Evolutionary conservation across 495 filamentous ascomycete genomes (phyloP), one percentile per base, ranked within the genome.

Genomic region (Monascus purpureus): DNA sequence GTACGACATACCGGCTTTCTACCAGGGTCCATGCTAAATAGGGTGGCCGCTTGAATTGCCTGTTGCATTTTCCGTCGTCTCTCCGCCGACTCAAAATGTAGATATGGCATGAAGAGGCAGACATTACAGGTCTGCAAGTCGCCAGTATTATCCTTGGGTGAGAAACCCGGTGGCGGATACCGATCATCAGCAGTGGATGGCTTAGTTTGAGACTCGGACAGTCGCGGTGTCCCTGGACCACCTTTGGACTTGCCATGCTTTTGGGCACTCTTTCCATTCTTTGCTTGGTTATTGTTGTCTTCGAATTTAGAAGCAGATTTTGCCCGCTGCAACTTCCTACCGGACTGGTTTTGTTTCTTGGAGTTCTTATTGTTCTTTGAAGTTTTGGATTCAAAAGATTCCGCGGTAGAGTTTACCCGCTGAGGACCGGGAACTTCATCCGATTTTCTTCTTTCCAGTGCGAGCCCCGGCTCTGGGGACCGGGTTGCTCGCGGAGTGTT

Each of bases 61-160:
- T 64, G 53, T 35, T 69, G 67, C 75, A 79, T 77, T 39, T 69
- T 59, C 30, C 59, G 55, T 20, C 73, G 58, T 9, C 67, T 52
- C 25, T 63, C 53, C 14, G 67, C 61, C 2, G 71, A 76, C 39
- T 81, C 76, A 33, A 75, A 81, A 46, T 79, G 75, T 11, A 79
- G 50, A 41, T 75, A 81, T 1, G 76, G 76, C 74, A 81, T 78
- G 43, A 72, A 77, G 11, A 73, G 51, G 25, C 73, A 72, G 32
- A 77, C 68, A 32, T 77, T 64, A 28, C 49, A 51, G 5, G 46
- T 37, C 8, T 45, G 36, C 6, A 42, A 25, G n/a, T 42, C 35
- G 11, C 36, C 31, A 13, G 37, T 31, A 8, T 62, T 58, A 33
- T 56, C 53, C 28, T 52, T 54, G 6, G 56, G 15, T n/a, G 40